Evolutionary conservation across 352 stramenopile genomes (phyloP).

Genomic region (Phytopythium ostracodes): DNA sequence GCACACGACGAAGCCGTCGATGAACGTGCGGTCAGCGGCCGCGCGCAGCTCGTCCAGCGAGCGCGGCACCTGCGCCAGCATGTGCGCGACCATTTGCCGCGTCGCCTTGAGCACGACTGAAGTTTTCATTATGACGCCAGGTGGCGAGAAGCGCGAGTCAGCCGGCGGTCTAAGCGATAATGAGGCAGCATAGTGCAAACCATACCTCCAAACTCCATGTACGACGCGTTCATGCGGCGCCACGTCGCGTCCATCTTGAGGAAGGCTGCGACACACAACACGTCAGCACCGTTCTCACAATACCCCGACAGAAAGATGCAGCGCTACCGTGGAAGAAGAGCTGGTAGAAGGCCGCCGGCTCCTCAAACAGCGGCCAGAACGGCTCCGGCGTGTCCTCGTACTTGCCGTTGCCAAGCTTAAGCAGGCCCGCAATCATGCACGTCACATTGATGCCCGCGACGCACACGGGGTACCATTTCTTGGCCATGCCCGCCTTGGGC

Average conservation of each 20-base stretch:
- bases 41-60: slow-evolving; percentile 50
- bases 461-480: slow-evolving; percentile 78
- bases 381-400: slow-evolving; percentile 32
- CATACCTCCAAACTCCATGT: slow-evolving; percentile 85
- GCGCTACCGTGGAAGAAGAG: slow-evolving; percentile 55
- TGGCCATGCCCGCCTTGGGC: slow-evolving; percentile 16
- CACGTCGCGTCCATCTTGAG: slow-evolving; percentile 84
- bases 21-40: slow-evolving; percentile 51
- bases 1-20: slow-evolving; percentile 70
- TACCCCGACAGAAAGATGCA: not conserved
- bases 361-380: slow-evolving; percentile 79
- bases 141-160: slow-evolving; percentile 4
- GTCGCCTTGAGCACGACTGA: slow-evolving; percentile 76
- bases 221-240: slow-evolving; percentile 74
- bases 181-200: not conserved
- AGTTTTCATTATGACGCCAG: not conserved
- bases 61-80: slow-evolving; percentile 49
- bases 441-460: slow-evolving; percentile 84
- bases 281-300: not conserved
- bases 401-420: slow-evolving; percentile 62
- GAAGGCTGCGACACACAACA: slow-evolving; percentile 34
- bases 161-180: not conserved
- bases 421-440: slow-evolving; percentile 64
- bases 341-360: slow-evolving; percentile 82
- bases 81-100: slow-evolving; percentile 48